Conservation (phyloP, 352 stramenopile genomes). For the Ophiocytium majus region DNA sequence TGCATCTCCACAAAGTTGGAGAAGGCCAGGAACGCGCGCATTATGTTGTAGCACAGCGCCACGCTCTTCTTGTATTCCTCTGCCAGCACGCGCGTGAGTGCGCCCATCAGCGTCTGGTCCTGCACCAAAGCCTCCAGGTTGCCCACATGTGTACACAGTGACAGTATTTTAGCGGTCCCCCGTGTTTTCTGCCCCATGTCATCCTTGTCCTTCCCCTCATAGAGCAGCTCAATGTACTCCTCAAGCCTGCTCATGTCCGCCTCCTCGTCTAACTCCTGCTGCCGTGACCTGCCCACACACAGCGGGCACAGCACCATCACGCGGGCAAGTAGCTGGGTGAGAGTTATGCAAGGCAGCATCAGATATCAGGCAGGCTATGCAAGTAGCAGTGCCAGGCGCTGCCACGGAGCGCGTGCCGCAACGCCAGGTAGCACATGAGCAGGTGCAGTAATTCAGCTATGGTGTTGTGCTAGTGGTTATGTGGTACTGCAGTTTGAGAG, state of each 20-base stretch:
- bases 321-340: no score
- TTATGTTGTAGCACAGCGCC: slow-evolving; percentile 87
- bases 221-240: slow-evolving; percentile 87
- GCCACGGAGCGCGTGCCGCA: no score
- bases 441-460: no score
- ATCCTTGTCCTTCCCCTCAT: slow-evolving; percentile 70
- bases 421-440: no score
- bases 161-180: slow-evolving; percentile 82
- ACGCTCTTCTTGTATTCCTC: slow-evolving; percentile 91
- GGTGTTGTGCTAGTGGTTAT: no score
- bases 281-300: background rate
- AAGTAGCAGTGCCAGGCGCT: no score
- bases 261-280: slow-evolving; percentile 37
- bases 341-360: no score
- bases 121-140: slow-evolving; percentile 87
- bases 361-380: no score
- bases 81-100: slow-evolving; percentile 84
- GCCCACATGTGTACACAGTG: slow-evolving; percentile 77
- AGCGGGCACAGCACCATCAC: no score
- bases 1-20: slow-evolving; percentile 92
- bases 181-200: slow-evolving; percentile 59
- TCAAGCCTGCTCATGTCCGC: slow-evolving; percentile 74
- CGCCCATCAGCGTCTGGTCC: slow-evolving; percentile 87
- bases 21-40: slow-evolving; percentile 89
- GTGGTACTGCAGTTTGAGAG: no score